Conservation (phyloP, 495 filamentous ascomycete species). For the Cryomyces antarcticus region DNA sequence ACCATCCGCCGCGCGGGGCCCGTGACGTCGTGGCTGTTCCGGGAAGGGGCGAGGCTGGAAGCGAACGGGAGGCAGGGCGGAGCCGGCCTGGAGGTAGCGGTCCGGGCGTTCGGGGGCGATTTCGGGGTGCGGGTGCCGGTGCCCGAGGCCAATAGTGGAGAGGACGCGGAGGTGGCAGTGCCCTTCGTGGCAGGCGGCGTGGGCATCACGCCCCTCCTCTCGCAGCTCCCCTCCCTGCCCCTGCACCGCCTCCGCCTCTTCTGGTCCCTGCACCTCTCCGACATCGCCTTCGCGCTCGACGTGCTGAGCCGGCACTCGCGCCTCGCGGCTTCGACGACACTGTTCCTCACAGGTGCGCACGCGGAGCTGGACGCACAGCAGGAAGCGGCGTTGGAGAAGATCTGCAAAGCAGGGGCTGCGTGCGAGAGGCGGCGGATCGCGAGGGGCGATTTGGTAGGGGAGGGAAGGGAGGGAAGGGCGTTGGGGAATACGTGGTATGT, state of each 20-base stretch:
- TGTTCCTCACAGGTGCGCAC: slow-evolving; percentile 41
- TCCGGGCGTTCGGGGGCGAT: slow-evolving; percentile 55
- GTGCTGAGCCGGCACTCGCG: slow-evolving; percentile 29
- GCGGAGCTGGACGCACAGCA: slow-evolving; percentile 8
- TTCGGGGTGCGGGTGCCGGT: slow-evolving; percentile 28
- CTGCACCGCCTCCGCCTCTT: slow-evolving; percentile 30
- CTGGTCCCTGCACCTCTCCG: slow-evolving; percentile 42
- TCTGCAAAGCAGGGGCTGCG: slow-evolving; percentile 19
- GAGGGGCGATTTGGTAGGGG: slow-evolving; percentile 26
- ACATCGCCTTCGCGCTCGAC: slow-evolving; percentile 42
- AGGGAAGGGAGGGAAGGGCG: neutral
- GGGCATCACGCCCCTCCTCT: slow-evolving; percentile 59
- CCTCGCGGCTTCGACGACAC: slow-evolving; percentile 27
- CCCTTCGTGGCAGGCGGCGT: slow-evolving; percentile 59
- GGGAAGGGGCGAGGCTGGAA: too few relatives aligned
- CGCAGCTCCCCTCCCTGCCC: slow-evolving; percentile 32
- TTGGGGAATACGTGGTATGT: slow-evolving; percentile 36
- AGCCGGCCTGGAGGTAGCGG: slow-evolving; percentile 35
- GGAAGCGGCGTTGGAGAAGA: slow-evolving; percentile 14
- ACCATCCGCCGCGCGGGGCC: slow-evolving; percentile 45
- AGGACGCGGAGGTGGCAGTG: slow-evolving; percentile 7
- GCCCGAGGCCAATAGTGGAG: slow-evolving; percentile 6
- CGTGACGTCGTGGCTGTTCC: slow-evolving; percentile 43
- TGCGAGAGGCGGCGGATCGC: slow-evolving; percentile 31
- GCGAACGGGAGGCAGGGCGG: slow-evolving; percentile 22